Base-by-base conservation (phyloP, 495 filamentous ascomycete genomes). In the Niebla homalea region DNA sequence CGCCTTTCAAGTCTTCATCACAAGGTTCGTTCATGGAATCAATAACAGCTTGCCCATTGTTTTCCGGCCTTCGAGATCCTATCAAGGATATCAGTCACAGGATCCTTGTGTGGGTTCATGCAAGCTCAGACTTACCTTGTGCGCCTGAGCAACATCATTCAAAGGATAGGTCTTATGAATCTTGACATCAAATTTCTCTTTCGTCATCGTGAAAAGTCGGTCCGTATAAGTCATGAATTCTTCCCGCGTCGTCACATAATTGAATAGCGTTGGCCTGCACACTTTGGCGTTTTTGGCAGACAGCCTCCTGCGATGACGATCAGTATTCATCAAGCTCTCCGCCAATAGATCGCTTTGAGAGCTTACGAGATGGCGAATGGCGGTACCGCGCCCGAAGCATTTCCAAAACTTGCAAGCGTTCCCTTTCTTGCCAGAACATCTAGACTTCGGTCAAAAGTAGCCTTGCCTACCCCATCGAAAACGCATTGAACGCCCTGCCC, bases 381-480 rank as follows among this genome's bases (percentile, higher is more conserved):
- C 39, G 78, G 79, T 4, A 94, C 87, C 5, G 83, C 72, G 10
- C 92, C 92, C 57, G 78, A 84, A 19, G 90, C 84, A 68, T 94
- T 96, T 29, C 92, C 92, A 70, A 90, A 97, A 57, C 74, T 81
- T 21, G 87, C 74, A 52, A 98, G 61, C n/a, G 74, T 82, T 22
- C 92, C 92, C 69, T 94, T 94, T 57, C 82, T 68, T 58, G 78
- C 83, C 18, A 93, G 67, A 52, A 78, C 79, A 49, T 89, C 82
- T 59, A 98, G 62, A 63, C 84, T 83, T 25, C 76, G 69, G 52
- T 96, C 89, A 71, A 94, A 95, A 0, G 92, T 96, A 47, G 74
- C 72, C 70, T 83, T 83, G 8, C 92, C 92, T 16, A 95, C 87
- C 18, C 84, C 83, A 64, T 98, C 92, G 64, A 89, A 95, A 11